Base-by-base conservation (phyloP, 805 yeast genomes). In the Lipomyces yamanashiensis region DNA sequence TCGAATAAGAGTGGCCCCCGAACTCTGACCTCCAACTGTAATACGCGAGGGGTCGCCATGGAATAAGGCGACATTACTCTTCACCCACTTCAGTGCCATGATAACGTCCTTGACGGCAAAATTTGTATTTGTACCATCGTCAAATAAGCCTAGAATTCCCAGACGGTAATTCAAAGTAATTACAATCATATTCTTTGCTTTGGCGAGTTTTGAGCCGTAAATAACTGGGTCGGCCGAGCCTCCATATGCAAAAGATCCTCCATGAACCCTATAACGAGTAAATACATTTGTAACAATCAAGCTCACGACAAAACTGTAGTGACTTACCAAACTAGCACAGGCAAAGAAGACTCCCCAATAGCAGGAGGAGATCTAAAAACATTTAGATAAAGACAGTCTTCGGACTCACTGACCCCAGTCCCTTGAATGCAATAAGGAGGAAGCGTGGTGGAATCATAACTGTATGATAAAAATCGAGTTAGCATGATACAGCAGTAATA, bases 251-350 rank as follows among this genome's bases (percentile, higher is more conserved):
- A 73, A 75, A 1, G 77, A 74, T 40, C 80, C 80, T 13, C 80
- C 80, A 59, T 76, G 77, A 44, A 77, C 71, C 75, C 77, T 76
- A n/a, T 72, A 66, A 48, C 70, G 69, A 10, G 75, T 76, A 1
- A 77, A 75, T n/a, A 37, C 19, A 15, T 13, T 13, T 17, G 12
- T 19, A 10, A n/a, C n/a, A n/a, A n/a, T n/a, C n/a, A n/a, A n/a
- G n/a, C 10, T 8, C 41, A 45, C n/a, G 37, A 21, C 10, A 13
- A 10, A 9, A 19, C 21, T 17, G 17, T 5, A 5, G 45, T 5
- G 12, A 12, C 58, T 8, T 54, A 62, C 67, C 67, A 63, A 44
- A 63, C 55, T 37, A 64, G 34, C 10, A 64, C 66, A 6, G 66
- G 66, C 23, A 62, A 44, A n/a, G 23, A 28, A 5, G 19, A 28